Percentiles rank a stretch among this genome's conserved stretches.
Evolutionary conservation across 1,284 basidiomycete species (phyloP).

Genomic region (Cutaneotrichosporon sp.): DNA sequence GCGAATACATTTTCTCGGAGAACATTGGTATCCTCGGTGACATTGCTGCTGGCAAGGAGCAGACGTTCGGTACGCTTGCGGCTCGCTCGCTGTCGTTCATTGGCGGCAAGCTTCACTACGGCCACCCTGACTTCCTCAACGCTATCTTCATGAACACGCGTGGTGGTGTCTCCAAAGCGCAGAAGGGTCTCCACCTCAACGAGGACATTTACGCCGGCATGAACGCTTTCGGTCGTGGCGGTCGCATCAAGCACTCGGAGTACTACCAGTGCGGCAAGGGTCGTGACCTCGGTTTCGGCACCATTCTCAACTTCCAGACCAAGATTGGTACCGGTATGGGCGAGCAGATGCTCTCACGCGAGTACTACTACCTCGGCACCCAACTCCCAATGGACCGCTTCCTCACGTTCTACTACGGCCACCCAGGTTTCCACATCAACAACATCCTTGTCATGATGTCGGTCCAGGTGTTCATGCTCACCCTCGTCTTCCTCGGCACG

Average conservation of each 20-base stretch:
- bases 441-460: conserved; percentile 97
- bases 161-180: conserved; percentile 97
- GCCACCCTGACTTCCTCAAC: conserved; percentile 96
- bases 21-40: conserved; percentile 99
- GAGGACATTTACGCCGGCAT: conserved; percentile 99
- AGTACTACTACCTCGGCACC: conserved; percentile 99
- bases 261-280: conserved; percentile 98
- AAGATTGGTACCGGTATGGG: conserved; percentile 99
- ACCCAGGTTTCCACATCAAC: conserved; percentile 99
- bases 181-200: conserved; percentile 96
- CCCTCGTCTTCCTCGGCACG: conserved; percentile 88
- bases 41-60: conserved; percentile 97
- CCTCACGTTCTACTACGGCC: conserved; percentile 99
- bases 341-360: conserved; percentile 97
- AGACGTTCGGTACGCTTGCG: conserved; percentile 97
- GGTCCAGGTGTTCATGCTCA: conserved; percentile 83
- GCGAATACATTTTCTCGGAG: conserved; percentile 99
- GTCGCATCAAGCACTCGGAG: conserved; percentile 97
- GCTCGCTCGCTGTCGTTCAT: conserved; percentile 95
- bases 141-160: conserved; percentile 97
- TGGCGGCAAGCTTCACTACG: conserved; percentile 97
- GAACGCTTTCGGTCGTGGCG: conserved; percentile 95
- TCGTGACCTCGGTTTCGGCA: conserved; percentile 97
- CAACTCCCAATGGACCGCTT: conserved; percentile 97
- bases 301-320: conserved; percentile 98